Base-by-base conservation (phyloP, 2,329 filamentous ascomycete genomes). In the Colletotrichum camelliae region DNA sequence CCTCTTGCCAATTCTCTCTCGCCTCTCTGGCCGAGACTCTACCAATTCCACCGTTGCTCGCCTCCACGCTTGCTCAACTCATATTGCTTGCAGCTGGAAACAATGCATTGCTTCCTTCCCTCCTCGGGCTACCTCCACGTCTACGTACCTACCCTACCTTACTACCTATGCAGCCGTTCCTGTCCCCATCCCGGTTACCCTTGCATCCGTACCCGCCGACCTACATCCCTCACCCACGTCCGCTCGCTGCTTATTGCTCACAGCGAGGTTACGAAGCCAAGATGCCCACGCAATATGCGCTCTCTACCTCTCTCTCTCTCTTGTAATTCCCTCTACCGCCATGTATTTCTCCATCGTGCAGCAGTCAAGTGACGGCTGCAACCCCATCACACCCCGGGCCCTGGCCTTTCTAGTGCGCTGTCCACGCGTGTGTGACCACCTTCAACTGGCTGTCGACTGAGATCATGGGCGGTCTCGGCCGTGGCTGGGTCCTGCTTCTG, bases 401-500 rank as follows among this genome's bases (percentile, higher is more conserved):
- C 57, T 37, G 57, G 64, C 57, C 57, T 8, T 37, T n/a, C 52
- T 75, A 69, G 71, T 65, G 66, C 74, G 52, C 70, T 37, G 35
- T 66, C 24, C 18, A 69, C 24, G 48, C 43, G 33, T 72, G 70
- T 76, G 64, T 72, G 71, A 79, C 68, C 67, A 76, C 77, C 74
- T 78, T 78, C 77, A 77, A 77, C 78, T 80, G 81, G 81, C 76
- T 78, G 72, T 76, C 70, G 78, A 80, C 57, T 66, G 77, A 78
- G 75, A 71, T 74, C 55, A 71, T 77, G 71, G 57, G 79, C 80
- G 81, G 83, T 81, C 83, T 80, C 80, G 81, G 80, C 80, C 80
- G 78, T 83, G 82, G 81, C 81, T 82, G 72, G 72, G 57, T 31
- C 48, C 80, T 82, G 72, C 70, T 39, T 31, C 48, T 55, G 68